Percentiles rank a stretch among this genome's conserved stretches.
Conservation (phyloP, 805 yeast genomes). For the Ogataea methylovora region DNA sequence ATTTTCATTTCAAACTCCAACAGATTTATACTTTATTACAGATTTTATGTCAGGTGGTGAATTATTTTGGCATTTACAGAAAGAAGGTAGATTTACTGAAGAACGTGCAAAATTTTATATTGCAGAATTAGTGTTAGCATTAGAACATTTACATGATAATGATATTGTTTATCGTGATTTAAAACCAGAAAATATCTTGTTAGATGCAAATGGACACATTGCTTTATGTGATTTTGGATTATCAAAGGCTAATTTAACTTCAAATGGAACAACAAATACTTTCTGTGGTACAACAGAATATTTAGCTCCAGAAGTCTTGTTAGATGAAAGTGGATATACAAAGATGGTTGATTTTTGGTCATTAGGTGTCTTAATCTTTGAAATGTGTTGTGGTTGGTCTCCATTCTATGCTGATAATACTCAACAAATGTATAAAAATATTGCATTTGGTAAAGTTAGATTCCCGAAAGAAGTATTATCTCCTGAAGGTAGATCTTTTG, state of each 20-base stretch:
- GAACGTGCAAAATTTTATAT: slow-evolving; percentile 94
- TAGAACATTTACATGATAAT: slow-evolving; percentile 91
- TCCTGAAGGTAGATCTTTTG: slow-evolving; percentile 90
- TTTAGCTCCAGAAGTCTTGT: slow-evolving; percentile 90
- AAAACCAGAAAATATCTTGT: slow-evolving; percentile 91
- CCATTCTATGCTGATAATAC: slow-evolving; percentile 97
- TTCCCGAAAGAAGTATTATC: slow-evolving; percentile 94
- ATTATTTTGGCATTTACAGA: slow-evolving; percentile 85
- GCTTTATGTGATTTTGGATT: slow-evolving; percentile 97
- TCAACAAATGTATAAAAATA: slow-evolving; percentile 98
- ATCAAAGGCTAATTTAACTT: slow-evolving; percentile 83
- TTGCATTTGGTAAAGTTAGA: slow-evolving; percentile 96
- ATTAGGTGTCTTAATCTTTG: slow-evolving; percentile 90
- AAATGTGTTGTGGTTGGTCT: slow-evolving; percentile 99
- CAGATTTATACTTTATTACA: slow-evolving; percentile 87
- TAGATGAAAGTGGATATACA: slow-evolving; percentile 95
- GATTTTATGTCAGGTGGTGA: slow-evolving; percentile 98
- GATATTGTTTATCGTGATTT: slow-evolving; percentile 95
- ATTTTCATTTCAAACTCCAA: slow-evolving; percentile 92
- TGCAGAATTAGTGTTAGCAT: slow-evolving; percentile 88
- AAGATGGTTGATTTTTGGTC: slow-evolving; percentile 99
- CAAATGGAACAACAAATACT: slow-evolving; percentile 88
- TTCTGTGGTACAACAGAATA: slow-evolving; percentile 99
- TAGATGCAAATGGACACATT: slow-evolving; percentile 96
- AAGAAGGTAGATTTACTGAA: slow-evolving; percentile 90